Evolutionary conservation across 139 green algal species (phyloP).

Genomic region (Mesostigma viride): DNA sequence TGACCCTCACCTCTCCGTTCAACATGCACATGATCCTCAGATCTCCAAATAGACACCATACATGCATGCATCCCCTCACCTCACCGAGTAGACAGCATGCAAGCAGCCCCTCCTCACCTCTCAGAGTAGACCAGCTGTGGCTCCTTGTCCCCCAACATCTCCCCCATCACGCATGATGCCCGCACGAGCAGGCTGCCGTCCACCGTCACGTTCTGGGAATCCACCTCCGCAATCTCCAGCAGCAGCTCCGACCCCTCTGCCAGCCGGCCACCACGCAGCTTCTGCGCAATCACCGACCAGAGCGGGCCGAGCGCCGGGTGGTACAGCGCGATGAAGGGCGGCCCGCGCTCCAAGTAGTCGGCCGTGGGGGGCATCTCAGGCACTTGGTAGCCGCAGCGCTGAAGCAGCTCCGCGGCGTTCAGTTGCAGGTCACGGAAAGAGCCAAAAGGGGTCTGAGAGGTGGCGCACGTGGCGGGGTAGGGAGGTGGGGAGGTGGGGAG

Average conservation of each 20-base stretch:
- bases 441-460: conserved; percentile 82
- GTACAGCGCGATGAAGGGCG: conserved; percentile 78
- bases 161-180: conserved; percentile 42
- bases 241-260: conserved; percentile 42
- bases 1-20: no score
- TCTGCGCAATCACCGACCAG: conserved; percentile 92
- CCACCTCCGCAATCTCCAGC: conserved; percentile 59
- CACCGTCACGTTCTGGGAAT: conserved; percentile 51
- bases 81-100: no score
- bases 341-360: conserved; percentile 59
- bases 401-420: conserved; percentile 67
- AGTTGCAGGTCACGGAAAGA: conserved; percentile 87
- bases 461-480: no score
- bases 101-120: no score
- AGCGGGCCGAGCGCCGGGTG: conserved; percentile 85
- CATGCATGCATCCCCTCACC: no score
- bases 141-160: no score
- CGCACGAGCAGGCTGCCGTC: conserved; percentile 58
- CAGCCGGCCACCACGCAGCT: conserved; percentile 69
- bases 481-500: no score
- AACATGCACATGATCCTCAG: no score
- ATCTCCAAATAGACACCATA: no score
- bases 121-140: no score
- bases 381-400: conserved; percentile 9
- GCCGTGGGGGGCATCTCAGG: conserved; percentile 11